phyloP scores from a whole-genome alignment of 2,329 filamentous ascomycete genomes.

The Ophiosphaerella herpotricha region DNA sequence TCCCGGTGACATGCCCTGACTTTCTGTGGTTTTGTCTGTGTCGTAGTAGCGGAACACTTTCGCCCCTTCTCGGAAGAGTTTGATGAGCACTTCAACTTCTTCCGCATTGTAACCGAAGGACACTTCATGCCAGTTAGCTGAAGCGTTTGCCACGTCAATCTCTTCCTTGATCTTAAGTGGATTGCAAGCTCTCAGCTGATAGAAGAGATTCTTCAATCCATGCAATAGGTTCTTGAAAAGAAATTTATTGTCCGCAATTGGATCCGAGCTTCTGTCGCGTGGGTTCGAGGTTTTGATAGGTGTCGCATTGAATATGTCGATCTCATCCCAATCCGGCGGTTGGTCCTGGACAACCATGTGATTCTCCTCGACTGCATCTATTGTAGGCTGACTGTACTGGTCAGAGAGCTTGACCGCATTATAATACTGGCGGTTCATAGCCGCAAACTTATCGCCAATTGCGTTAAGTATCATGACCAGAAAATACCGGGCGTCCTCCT shows the following conservation, averaged over 20 bases:
- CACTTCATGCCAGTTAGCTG: constrained; percentile 91
- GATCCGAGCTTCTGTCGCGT: constrained; percentile 84
- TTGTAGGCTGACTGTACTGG: constrained; percentile 68
- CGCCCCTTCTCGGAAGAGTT: constrained; percentile 94
- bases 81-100: constrained; percentile 94
- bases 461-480: constrained; percentile 97
- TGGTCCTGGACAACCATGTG: constrained; percentile 82
- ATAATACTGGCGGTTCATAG: constrained; percentile 95
- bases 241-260: constrained; percentile 96
- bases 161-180: constrained; percentile 58
- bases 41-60: constrained; percentile 98
- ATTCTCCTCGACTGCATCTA: constrained; percentile 70
- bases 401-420: constrained; percentile 94
- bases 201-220: constrained; percentile 94
- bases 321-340: constrained; percentile 94
- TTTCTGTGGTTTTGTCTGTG: constrained; percentile 78
- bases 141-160: constrained; percentile 78
- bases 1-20: constrained; percentile 77
- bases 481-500: constrained; percentile 92
- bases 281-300: constrained; percentile 95
- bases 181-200: constrained; percentile 90
- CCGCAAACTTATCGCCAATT: constrained; percentile 96
- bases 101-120: constrained; percentile 97
- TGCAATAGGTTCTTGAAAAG: constrained; percentile 96
- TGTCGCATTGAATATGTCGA: constrained; percentile 94